phyloP scores from a whole-genome alignment of 225 moss, liverwort and hornwort genomes.

The Polytrichum commune region DNA sequence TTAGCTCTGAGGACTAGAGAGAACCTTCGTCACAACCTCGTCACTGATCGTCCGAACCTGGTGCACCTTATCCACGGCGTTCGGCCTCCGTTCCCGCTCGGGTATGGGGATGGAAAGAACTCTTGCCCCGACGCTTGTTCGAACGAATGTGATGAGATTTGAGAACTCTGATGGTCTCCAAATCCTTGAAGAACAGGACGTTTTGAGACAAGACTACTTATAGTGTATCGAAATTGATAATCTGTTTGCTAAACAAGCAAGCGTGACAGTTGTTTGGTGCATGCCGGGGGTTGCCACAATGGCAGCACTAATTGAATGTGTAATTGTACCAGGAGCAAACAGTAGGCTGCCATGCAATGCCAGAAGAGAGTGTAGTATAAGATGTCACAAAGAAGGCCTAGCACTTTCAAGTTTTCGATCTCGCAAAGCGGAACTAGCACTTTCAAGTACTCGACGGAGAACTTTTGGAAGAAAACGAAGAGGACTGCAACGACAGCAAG shows the following conservation, averaged over 20 bases:
- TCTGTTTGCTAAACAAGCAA: not conserved
- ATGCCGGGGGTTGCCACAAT: slow-evolving; percentile 11
- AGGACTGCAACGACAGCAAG: slow-evolving; percentile 11
- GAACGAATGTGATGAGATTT: too few species aligned
- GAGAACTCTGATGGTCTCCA: too few species aligned
- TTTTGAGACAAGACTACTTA: too few species aligned
- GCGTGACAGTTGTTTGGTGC: not conserved
- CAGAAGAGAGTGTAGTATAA: slow-evolving; percentile 6
- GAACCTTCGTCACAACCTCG: not conserved
- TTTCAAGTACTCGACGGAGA: slow-evolving; percentile 1
- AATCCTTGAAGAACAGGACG: too few species aligned
- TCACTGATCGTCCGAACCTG: slow-evolving; percentile 11
- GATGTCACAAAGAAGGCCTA: slow-evolving; percentile 7
- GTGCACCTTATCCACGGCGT: slow-evolving; percentile 37
- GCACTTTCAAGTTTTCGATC: not conserved
- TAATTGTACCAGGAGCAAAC: slow-evolving; percentile 12
- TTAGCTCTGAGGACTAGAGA: not conserved
- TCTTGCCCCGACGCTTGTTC: not conserved
- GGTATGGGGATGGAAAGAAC: slow-evolving; percentile 5
- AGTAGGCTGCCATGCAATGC: slow-evolving; percentile 7
- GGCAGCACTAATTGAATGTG: slow-evolving; percentile 19
- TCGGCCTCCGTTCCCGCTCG: slow-evolving; percentile 13
- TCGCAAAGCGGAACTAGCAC: not conserved
- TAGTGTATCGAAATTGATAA: too few species aligned
- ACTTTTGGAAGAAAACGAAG: slow-evolving; percentile 16